phyloP scores from a whole-genome alignment of 192 early-diverging fungal genomes.

The Backusella parvicylindrica region DNA sequence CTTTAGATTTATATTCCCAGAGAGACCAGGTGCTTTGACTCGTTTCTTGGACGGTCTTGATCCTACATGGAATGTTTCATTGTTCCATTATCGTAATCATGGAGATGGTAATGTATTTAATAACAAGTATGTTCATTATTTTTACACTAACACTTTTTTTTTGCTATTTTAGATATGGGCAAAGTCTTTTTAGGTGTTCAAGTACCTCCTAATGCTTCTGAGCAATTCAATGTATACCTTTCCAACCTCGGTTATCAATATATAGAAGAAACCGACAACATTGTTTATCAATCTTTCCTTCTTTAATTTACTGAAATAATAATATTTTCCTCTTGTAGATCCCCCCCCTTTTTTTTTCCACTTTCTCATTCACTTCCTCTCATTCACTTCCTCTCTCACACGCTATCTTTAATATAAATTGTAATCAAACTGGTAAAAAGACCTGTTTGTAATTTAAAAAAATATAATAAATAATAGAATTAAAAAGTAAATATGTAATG shows the following conservation, averaged over 20 bases:
- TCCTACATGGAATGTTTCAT: slow-evolving; percentile 73
- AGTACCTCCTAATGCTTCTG: slow-evolving; percentile 63
- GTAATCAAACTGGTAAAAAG: not conserved
- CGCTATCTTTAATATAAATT: not conserved
- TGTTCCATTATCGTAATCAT: slow-evolving; percentile 98
- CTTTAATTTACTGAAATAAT: not conserved
- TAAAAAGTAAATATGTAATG: not conserved
- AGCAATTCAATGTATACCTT: slow-evolving; percentile 74
- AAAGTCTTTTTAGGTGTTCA: slow-evolving; percentile 94
- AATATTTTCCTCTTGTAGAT: not conserved
- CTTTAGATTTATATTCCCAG: slow-evolving; percentile 94
- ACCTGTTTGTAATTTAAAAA: not conserved
- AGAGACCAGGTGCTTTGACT: slow-evolving; percentile 87
- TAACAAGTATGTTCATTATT: slow-evolving; percentile 73
- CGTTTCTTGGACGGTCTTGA: slow-evolving; percentile 77
- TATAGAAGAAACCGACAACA: slow-evolving; percentile 92
- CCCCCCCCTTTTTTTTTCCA: too few species aligned
- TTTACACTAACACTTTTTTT: slow-evolving; percentile 61
- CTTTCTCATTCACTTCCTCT: not conserved
- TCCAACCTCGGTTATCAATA: slow-evolving; percentile 79
- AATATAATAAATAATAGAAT: not conserved
- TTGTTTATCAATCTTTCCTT: slow-evolving; percentile 85
- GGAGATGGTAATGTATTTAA: slow-evolving; percentile 59
- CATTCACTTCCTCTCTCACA: not conserved
- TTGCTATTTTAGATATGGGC: slow-evolving; percentile 67